Conservation (phyloP, 2,329 filamentous ascomycete species). For the Mariannaea sp. region DNA sequence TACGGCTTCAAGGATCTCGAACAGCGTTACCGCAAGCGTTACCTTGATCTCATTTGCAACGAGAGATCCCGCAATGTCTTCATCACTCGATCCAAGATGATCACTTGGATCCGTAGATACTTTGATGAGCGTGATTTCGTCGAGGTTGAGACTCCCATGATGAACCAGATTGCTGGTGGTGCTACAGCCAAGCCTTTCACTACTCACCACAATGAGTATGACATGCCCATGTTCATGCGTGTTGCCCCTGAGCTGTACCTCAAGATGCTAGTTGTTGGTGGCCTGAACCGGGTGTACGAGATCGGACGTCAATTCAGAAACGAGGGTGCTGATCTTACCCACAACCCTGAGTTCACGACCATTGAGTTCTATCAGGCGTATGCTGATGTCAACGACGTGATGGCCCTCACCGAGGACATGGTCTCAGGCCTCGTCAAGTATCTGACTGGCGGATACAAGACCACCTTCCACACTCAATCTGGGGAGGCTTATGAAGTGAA, state of each 20-base stretch:
- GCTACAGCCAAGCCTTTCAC: conserved; percentile 92
- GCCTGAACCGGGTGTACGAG: conserved; percentile 93
- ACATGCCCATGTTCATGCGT: conserved; percentile 94
- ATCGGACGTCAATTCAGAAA: conserved; percentile 96
- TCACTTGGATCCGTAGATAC: conserved; percentile 85
- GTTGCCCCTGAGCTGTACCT: conserved; percentile 95
- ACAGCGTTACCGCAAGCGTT: conserved; percentile 88
- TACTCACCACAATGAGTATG: conserved; percentile 93
- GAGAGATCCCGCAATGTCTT: conserved; percentile 82
- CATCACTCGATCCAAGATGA: conserved; percentile 83
- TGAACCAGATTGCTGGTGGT: conserved; percentile 93
- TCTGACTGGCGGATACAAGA: conserved; percentile 82
- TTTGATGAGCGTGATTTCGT: conserved; percentile 88
- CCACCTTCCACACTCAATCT: conserved; percentile 82
- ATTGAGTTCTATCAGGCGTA: conserved; percentile 98
- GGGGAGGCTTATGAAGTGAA: conserved; percentile 91
- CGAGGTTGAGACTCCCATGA: conserved; percentile 96
- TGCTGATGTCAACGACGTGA: conserved; percentile 84
- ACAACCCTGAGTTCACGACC: conserved; percentile 97
- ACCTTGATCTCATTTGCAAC: conserved; percentile 97
- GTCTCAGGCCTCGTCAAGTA: conserved; percentile 88
- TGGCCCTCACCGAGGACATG: conserved; percentile 85
- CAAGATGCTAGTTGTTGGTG: conserved; percentile 95
- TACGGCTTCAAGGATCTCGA: conserved; percentile 97
- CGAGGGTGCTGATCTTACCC: conserved; percentile 73